Evolutionary conservation across 2,329 filamentous ascomycete genomes (phyloP), one percentile per base, ranked within the genome.

Genomic region (Pseudocercospora cruenta): DNA sequence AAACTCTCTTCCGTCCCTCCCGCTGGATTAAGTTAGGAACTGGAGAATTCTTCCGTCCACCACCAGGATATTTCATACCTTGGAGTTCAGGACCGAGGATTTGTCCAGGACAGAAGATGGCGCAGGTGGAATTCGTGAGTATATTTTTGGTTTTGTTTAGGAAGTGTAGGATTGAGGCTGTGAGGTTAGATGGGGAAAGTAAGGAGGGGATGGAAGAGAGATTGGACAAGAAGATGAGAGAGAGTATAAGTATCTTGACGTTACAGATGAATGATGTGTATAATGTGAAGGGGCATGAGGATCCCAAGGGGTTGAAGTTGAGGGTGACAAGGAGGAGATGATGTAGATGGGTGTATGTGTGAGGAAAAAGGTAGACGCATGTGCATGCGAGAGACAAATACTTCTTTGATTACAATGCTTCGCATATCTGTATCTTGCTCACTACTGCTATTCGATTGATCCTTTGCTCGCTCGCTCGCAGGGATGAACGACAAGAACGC

Each of bases 21-120:
- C 76, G 82, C 28, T 83, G 80, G 80, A 66, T 84, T 33, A 73
- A 76, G 49, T 70, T 64, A 0, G 63, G 65, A 3, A 65, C 62
- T 14, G 66, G 69, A 14, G 36, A 64, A 19, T 54, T 80, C 1
- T 75, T 78, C 62, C 74, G 75, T 16, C 80, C 81, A 0, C 69
- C 76, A 0, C 79, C 78, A 47, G 82, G 81, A 0, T 74, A 76
- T 0, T 87, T 80, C 66, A 51, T 82, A 1, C 80, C 84, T 0
- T 87, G 84, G 83, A 81, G 82, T 0, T 72, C 68, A 3, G 84
- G 85, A 0, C 83, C 84, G 10, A 73, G 85, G 4, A 74, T 82
- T 3, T 87, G 85, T 70, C 83, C 84, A 0, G 85, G 85, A 0
- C 79, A 82, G 76, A 86, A 85, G 70, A 84, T 87, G 78, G 78